These are phyloP conservation scores for Podaxis sp. DNA, from an alignment of 768 basidiomycete genomes.

Conservation along the genomic window DNA sequence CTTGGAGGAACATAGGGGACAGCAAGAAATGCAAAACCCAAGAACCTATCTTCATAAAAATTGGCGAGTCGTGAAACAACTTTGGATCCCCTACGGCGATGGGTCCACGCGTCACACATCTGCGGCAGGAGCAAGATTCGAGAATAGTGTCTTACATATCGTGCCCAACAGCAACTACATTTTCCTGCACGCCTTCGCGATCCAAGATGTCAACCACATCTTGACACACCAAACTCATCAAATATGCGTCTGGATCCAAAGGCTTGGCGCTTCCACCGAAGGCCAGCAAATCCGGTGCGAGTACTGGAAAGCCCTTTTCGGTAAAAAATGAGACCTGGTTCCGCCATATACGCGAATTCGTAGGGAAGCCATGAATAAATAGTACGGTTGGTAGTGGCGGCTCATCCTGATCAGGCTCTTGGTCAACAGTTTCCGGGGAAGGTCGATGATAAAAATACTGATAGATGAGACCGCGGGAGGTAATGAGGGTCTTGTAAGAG, in stretches of 20 bases:
- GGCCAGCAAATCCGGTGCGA: constrained; percentile 52
- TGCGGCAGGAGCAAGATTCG: not conserved
- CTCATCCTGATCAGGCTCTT: constrained; percentile 19
- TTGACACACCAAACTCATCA: constrained; percentile 34
- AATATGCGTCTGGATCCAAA: constrained; percentile 36
- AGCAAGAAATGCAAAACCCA: constrained; percentile 40
- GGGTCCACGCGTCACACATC: not conserved
- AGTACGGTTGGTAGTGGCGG: constrained; percentile 36
- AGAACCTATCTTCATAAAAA: constrained; percentile 37
- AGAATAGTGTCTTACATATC: constrained; percentile 33
- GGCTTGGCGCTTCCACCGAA: constrained; percentile 52
- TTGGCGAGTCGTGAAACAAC: constrained; percentile 38
- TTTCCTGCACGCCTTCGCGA: constrained; percentile 28
- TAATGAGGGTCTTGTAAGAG: constrained; percentile 23
- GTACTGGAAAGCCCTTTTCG: constrained; percentile 40
- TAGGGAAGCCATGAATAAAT: constrained; percentile 48
- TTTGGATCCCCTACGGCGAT: constrained; percentile 34
- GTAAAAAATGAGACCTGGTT: constrained; percentile 39
- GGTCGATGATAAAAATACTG: constrained; percentile 31
- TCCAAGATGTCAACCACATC: constrained; percentile 46
- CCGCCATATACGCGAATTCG: constrained; percentile 40
- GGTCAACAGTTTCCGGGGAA: constrained; percentile 16
- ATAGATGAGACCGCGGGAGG: constrained; percentile 40
- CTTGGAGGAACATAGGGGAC: constrained; percentile 34
- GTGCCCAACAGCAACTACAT: constrained; percentile 42